A percentile compares a stretch with the other conserved stretches of the same genome.
Evolutionary conservation across 1,139 yeast genomes (phyloP).

Genomic region (Debaryomyces robertsiae): DNA sequence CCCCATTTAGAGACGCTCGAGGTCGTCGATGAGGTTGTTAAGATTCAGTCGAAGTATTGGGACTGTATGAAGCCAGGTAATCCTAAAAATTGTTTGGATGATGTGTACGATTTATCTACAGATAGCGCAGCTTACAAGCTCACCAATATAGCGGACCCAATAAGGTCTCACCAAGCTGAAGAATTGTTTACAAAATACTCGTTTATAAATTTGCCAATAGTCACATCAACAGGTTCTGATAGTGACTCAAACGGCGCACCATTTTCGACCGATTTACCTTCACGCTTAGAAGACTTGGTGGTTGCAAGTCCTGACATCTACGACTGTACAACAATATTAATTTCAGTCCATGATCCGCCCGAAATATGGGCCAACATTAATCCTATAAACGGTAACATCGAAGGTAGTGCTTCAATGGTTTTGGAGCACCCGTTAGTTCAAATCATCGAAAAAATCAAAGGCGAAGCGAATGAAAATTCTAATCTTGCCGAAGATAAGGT

Average conservation of each 20-base stretch:
- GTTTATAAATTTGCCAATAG: conserved; percentile 71
- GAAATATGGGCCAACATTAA: conserved; percentile 89
- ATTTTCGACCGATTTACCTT: conserved; percentile 48
- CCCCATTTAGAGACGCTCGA: conserved; percentile 83
- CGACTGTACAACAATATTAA: conserved; percentile 60
- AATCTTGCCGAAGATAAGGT: conserved; percentile 52
- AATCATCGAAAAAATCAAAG: conserved; percentile 36
- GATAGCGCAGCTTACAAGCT: conserved; percentile 35
- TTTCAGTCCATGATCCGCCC: conserved; percentile 88
- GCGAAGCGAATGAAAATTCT: conserved; percentile 51
- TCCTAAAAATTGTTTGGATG: conserved; percentile 42
- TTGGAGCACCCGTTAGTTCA: conserved; percentile 46
- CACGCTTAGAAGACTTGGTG: conserved; percentile 66
- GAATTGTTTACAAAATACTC: conserved; percentile 56
- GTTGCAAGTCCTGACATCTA: conserved; percentile 77
- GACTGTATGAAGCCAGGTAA: conserved; percentile 76
- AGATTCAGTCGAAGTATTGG: conserved; percentile 87
- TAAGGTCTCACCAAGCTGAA: conserved; percentile 69
- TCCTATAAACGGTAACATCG: conserved; percentile 77
- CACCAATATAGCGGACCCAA: conserved; percentile 64
- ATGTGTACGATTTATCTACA: conserved; percentile 37
- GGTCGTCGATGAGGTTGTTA: conserved; percentile 81
- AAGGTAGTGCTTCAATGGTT: conserved; percentile 70
- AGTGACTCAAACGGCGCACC: conserved; percentile 27
- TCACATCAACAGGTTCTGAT: conserved; percentile 25